Evolutionary conservation across 108 stramenopile species (phyloP).

Genomic region (Stephanodiscus minutulus): DNA sequence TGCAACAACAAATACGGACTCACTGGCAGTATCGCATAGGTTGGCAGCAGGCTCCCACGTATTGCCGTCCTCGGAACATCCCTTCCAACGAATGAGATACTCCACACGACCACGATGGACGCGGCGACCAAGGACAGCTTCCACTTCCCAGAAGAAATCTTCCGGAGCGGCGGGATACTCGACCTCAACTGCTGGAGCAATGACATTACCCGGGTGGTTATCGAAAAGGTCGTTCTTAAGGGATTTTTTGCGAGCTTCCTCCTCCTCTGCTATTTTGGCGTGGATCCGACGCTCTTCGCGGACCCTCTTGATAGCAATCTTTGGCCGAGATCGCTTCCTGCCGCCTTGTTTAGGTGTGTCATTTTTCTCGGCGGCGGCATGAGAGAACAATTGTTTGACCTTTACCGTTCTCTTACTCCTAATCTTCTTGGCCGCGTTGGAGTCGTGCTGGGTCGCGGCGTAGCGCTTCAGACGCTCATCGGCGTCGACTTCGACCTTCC

Average conservation of each 20-base stretch:
- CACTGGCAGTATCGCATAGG: slow-evolving; percentile 59
- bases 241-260: slow-evolving; percentile 22
- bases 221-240: slow-evolving; percentile 7
- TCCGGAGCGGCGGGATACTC: slow-evolving; percentile 11
- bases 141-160: slow-evolving; percentile 54
- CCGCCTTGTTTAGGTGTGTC: neutral
- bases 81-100: slow-evolving; percentile 69
- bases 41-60: slow-evolving; percentile 72
- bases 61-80: slow-evolving; percentile 51
- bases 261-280: slow-evolving; percentile 4
- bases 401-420: slow-evolving; percentile 9
- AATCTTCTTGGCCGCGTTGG: slow-evolving; percentile 10
- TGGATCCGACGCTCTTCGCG: slow-evolving; percentile 32
- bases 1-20: slow-evolving; percentile 19
- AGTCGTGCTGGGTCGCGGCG: slow-evolving; percentile 6
- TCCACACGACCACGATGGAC: slow-evolving; percentile 46
- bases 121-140: slow-evolving; percentile 38
- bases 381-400: neutral
- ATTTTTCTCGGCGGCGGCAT: neutral
- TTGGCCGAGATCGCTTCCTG: neutral
- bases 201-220: slow-evolving; percentile 19
- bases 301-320: slow-evolving; percentile 35
- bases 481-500: slow-evolving; percentile 29
- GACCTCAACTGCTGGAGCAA: slow-evolving; percentile 12
- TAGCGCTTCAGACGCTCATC: slow-evolving; percentile 29